A percentile compares a stretch with the other conserved stretches of the same genome.
Conservation (phyloP, 208 protist species). For the Leptomonas seymouri region DNA sequence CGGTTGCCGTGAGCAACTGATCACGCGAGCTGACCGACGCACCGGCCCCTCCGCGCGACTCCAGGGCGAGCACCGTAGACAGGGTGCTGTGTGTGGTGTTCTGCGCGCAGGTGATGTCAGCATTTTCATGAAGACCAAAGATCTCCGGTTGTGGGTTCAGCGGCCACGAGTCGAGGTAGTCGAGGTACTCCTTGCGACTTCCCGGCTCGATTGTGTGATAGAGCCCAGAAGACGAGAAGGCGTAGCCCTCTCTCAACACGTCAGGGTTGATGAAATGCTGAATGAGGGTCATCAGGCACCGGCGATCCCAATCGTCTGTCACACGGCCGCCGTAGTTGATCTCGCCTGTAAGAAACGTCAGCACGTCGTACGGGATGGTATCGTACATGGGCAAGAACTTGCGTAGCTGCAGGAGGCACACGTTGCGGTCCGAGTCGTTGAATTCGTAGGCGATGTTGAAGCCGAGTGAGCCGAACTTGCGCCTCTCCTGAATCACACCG, state of each 20-base stretch:
- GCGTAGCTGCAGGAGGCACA: slow-evolving; percentile 91
- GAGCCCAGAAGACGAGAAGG: slow-evolving; percentile 87
- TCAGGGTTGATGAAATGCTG: slow-evolving; percentile 88
- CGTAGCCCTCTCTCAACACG: slow-evolving; percentile 89
- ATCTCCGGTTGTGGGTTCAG: slow-evolving; percentile 95
- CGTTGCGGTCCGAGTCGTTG: slow-evolving; percentile 94
- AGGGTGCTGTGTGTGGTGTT: slow-evolving; percentile 83
- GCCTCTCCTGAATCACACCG: slow-evolving; percentile 94
- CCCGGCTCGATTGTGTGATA: slow-evolving; percentile 92
- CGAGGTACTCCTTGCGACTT: slow-evolving; percentile 86
- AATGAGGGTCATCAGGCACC: slow-evolving; percentile 95
- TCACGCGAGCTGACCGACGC: slow-evolving; percentile 51
- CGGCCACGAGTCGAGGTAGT: slow-evolving; percentile 90
- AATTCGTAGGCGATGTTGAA: slow-evolving; percentile 98
- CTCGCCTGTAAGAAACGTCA: slow-evolving; percentile 94
- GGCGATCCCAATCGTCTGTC: slow-evolving; percentile 97
- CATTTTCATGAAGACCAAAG: slow-evolving; percentile 97
- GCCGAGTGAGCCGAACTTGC: slow-evolving; percentile 95
- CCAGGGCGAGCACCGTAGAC: slow-evolving; percentile 81
- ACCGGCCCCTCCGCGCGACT: slow-evolving; percentile 68
- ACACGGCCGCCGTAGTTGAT: slow-evolving; percentile 98
- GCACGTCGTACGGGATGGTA: slow-evolving; percentile 92
- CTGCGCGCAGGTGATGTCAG: slow-evolving; percentile 96
- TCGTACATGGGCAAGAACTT: slow-evolving; percentile 94
- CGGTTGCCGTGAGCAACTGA: slow-evolving; percentile 76